Conservation (phyloP, 2,329 filamentous ascomycete species). For the Nemania bipapillata region DNA sequence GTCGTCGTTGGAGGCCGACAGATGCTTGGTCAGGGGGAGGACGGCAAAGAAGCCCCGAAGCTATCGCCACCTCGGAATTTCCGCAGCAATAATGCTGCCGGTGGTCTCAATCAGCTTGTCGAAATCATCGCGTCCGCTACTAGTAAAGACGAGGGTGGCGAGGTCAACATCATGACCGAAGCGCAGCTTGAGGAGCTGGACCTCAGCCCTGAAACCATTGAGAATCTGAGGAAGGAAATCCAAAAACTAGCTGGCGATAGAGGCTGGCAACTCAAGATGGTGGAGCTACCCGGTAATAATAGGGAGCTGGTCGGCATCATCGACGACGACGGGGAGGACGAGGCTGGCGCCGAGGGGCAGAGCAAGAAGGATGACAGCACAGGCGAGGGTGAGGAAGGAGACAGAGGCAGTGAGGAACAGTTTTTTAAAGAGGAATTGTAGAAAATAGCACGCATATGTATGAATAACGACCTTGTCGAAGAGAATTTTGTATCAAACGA, state of each 20-base stretch:
- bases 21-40: slow-evolving; percentile 60
- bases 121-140: slow-evolving; percentile 60
- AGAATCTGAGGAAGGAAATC: slow-evolving; percentile 74
- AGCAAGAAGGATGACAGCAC: slow-evolving; percentile 19
- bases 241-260: slow-evolving; percentile 74
- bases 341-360: slow-evolving; percentile 50
- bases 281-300: slow-evolving; percentile 71
- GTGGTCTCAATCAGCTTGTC: slow-evolving; percentile 49
- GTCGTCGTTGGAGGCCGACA: slow-evolving; percentile 64
- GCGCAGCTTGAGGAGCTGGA: slow-evolving; percentile 76
- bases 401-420: slow-evolving; percentile 60
- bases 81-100: slow-evolving; percentile 44
- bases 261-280: slow-evolving; percentile 82
- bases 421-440: slow-evolving; percentile 67
- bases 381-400: slow-evolving; percentile 24
- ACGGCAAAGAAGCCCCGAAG: slow-evolving; percentile 60
- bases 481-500: no score
- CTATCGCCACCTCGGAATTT: slow-evolving; percentile 60
- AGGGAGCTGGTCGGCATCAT: slow-evolving; percentile 77
- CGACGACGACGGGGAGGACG: slow-evolving; percentile 66
- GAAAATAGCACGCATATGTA: slow-evolving; percentile 40
- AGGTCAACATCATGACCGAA: slow-evolving; percentile 68
- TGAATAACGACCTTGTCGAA: slow-evolving; percentile 40
- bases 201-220: slow-evolving; percentile 73
- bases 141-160: slow-evolving; percentile 68